These are phyloP conservation scores for Penicillium lividum DNA, from an alignment of 495 filamentous ascomycete species.

Conservation along the genomic window DNA sequence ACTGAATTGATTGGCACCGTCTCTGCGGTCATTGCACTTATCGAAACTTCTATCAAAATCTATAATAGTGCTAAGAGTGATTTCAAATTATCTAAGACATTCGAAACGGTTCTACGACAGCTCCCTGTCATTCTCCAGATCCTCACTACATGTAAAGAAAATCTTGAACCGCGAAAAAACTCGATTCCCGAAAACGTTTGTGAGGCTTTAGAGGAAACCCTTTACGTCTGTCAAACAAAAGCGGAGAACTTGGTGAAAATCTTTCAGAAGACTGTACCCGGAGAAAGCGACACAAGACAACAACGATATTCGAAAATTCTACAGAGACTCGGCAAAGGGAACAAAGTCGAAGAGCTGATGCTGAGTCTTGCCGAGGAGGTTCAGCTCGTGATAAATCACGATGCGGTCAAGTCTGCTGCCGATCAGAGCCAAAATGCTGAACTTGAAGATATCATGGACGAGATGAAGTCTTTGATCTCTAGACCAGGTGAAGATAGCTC, in stretches of 20 bases:
- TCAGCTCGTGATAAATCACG: conserved; percentile 10
- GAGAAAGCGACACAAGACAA: conserved; percentile 4
- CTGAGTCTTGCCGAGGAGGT: conserved; percentile 8
- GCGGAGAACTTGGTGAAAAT: conserved; percentile 1
- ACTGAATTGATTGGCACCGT: too few species aligned
- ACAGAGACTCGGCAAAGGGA: conserved; percentile 9
- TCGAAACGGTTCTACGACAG: conserved; percentile 4
- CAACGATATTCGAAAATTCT: conserved; percentile 11
- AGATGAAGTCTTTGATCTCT: conserved; percentile 3
- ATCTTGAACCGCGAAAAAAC: too few species aligned
- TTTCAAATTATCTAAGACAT: conserved; percentile 7
- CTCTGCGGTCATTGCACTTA: too few species aligned
- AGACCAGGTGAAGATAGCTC: neutral
- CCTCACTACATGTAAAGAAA: conserved; percentile 5
- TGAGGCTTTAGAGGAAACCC: too few species aligned
- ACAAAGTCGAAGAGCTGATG: conserved; percentile 20
- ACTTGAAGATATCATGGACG: conserved; percentile 3
- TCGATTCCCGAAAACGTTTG: too few species aligned
- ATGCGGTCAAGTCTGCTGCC: conserved; percentile 11
- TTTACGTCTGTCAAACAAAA: conserved; percentile 6
- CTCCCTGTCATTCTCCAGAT: conserved; percentile 12
- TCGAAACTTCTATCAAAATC: too few species aligned
- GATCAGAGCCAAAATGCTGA: conserved; percentile 3
- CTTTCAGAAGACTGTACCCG: conserved; percentile 10
- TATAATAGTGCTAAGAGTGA: neutral